Evolutionary conservation across 495 filamentous ascomycete genomes (phyloP), one percentile per base, ranked within the genome.

Genomic region (Trichoderma reesei): DNA sequence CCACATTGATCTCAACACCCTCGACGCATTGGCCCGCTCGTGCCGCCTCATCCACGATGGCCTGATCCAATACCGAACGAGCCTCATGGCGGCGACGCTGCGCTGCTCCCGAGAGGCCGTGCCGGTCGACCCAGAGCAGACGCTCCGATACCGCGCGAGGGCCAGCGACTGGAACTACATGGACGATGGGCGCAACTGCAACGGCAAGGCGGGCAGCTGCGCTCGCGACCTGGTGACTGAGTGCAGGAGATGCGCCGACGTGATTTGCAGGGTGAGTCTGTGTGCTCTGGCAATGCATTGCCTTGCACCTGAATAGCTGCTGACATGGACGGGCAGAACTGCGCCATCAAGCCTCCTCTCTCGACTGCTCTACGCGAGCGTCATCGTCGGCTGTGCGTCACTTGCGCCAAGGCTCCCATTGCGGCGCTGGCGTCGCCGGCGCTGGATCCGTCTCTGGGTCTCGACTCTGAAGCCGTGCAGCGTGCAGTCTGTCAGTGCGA

Each of bases 211-310:
- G 26, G 83, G 87, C 13, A 79, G 80, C 66, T 96, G 92, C 69
- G 92, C 92, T 42, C 78, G 89, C 39, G 92, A 96, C 72, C 81
- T 94, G 84, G 92, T 96, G 4, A 82, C 76, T 16, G 88, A 87
- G 67, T 96, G 92, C 74, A 84, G 90, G 31, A 80, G 86, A 36
- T 96, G 92, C 73, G 85, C 82, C 7, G 87, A 76, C 60, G 78
- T 89, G 14, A 86, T 94, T 13, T 96, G 92, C 70, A 81, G 92
- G 70, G 91, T 95, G 77, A 73, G 85, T 67, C 59, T 51, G 14
- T 34, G 33, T 41, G 44, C 46, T 10, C 41, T 54, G 14, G 36
- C 39, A 20, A 44, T 61, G 56, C 7, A 46, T n/a, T n/a, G 42
- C 14, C 42, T n/a, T 46, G 14, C 3, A 18, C 8, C n/a, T 48